Evolutionary conservation across 2,329 filamentous ascomycete genomes (phyloP).

Genomic region (Aspergillus clavatus): DNA sequence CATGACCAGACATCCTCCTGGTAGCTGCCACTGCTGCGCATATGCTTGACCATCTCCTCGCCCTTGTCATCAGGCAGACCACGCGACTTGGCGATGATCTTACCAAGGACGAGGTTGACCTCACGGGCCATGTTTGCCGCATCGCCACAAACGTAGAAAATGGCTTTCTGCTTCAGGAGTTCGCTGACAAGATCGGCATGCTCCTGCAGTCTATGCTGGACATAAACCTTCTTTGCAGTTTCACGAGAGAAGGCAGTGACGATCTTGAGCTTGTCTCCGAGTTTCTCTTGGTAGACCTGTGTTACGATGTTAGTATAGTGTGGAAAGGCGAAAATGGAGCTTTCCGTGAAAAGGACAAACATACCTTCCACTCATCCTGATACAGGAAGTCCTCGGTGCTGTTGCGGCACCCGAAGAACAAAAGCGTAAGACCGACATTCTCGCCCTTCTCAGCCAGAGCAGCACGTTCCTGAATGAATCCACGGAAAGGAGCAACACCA

Average conservation of each 20-base stretch:
- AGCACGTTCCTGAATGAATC: constrained; percentile 88
- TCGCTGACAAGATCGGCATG: constrained; percentile 79
- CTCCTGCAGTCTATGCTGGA: constrained; percentile 88
- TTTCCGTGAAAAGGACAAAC: constrained; percentile 30
- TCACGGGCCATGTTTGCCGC: constrained; percentile 95
- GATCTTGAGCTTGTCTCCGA: constrained; percentile 86
- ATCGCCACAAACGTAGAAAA: constrained; percentile 97
- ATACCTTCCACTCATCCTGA: constrained; percentile 83
- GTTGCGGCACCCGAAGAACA: constrained; percentile 95
- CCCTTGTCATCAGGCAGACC: constrained; percentile 79
- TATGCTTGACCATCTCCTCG: constrained; percentile 94
- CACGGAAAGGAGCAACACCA: constrained; percentile 93
- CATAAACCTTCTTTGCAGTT: constrained; percentile 82
- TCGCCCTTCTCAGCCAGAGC: constrained; percentile 75
- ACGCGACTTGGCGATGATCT: constrained; percentile 81
- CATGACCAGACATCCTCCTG: constrained; percentile 74
- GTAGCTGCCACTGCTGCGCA: constrained; percentile 93
- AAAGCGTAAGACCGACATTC: constrained; percentile 75
- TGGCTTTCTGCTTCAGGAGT: constrained; percentile 75
- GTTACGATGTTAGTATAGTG: constrained; percentile 11
- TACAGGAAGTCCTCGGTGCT: constrained; percentile 89
- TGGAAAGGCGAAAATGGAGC: background rate
- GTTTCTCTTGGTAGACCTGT: constrained; percentile 73
- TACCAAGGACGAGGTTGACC: constrained; percentile 78
- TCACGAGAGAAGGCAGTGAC: constrained; percentile 96